Base-by-base conservation (phyloP, 176 grass and related monocot species). In the Alloteropsis semialata region DNA sequence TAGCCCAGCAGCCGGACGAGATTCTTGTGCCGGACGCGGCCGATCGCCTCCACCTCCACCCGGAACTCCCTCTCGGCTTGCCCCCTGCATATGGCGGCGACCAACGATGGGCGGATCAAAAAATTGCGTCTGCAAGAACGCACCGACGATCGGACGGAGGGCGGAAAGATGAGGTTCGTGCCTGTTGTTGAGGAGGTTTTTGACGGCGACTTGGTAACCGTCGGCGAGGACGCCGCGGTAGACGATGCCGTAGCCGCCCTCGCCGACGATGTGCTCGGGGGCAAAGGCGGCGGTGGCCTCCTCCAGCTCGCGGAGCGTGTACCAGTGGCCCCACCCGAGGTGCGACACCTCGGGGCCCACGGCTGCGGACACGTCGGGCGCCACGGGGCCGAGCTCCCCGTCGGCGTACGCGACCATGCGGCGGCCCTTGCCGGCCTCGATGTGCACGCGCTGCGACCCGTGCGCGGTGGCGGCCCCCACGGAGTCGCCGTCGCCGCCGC, bases 271-370 rank as follows among this genome's bases (percentile, higher is more conserved):
- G 72, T 93, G 90, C 51, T 98, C 85, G 29, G 90, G 88, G 1
- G 88, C 89, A 81, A 98, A 98, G 13, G 63, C 76, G 53, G 72
- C 81, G 22, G 96, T 98, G 69, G 92, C 92, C 60, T 88, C 78
- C 82, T 98, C 92, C 60, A 98, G 90, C 75, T 98, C 91, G 1
- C 90, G 88, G 48, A 98, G 91, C 74, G 96, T 98, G 96, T 93
- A 98, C 96, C 96, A 98, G 74, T 98, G 96, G 17, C 96, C 96
- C 92, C 96, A 98, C 12, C 90, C 96, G 75, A 93, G 84, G 85
- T 93, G 92, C 39, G 96, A 98, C 75, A 90, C 92, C 85, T 98
- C 96, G 22, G 95, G 96, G 1, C 79, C 92, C 15, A 69, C 63
- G 12, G 56, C 45, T 21, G 55, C 50, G 48, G 65, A 51, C 51